Percentiles rank a stretch among this genome's conserved stretches.
Conservation (phyloP, 768 basidiomycete species). For the Agrocybe chaxingu region DNA sequence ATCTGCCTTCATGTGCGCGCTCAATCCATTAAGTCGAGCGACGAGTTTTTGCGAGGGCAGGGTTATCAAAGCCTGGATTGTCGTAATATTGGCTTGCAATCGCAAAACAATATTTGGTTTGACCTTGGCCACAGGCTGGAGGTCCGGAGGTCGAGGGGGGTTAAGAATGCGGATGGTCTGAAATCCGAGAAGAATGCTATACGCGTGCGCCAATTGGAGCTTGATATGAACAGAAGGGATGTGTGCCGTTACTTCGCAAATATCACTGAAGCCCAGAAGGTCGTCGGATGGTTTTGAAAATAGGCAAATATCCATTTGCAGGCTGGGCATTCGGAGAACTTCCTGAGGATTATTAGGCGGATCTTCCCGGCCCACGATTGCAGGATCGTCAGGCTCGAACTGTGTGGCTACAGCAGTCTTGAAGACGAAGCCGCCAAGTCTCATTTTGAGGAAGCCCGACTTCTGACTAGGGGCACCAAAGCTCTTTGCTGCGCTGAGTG, state of each 20-base stretch:
- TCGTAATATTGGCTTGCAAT: slow-evolving; percentile 20
- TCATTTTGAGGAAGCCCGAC: slow-evolving; percentile 40
- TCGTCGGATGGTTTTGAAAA: slow-evolving; percentile 19
- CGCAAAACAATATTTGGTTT: slow-evolving; percentile 6
- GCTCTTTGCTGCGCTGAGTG: slow-evolving; percentile 36
- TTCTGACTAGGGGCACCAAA: slow-evolving; percentile 28
- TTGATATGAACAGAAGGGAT: slow-evolving; percentile 50
- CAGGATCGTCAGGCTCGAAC: slow-evolving; percentile 66
- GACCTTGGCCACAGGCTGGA: not conserved
- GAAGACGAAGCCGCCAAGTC: slow-evolving; percentile 46
- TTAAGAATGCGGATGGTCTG: slow-evolving; percentile 46
- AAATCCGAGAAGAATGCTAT: slow-evolving; percentile 62
- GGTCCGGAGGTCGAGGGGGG: slow-evolving; percentile 9
- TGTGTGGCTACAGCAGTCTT: slow-evolving; percentile 63
- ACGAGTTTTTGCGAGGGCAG: slow-evolving; percentile 49
- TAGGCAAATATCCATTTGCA: slow-evolving; percentile 25
- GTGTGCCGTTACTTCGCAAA: slow-evolving; percentile 43
- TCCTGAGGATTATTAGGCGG: slow-evolving; percentile 37
- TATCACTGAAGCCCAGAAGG: slow-evolving; percentile 26
- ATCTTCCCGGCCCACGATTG: slow-evolving; percentile 52
- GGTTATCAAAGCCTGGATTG: slow-evolving; percentile 43
- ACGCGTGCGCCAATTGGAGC: slow-evolving; percentile 65
- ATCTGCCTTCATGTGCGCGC: slow-evolving; percentile 18
- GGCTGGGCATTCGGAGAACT: slow-evolving; percentile 38
- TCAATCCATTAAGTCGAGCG: slow-evolving; percentile 40